phyloP scores from a whole-genome alignment of 768 basidiomycete species.

The Mycena rebaudengoi region DNA sequence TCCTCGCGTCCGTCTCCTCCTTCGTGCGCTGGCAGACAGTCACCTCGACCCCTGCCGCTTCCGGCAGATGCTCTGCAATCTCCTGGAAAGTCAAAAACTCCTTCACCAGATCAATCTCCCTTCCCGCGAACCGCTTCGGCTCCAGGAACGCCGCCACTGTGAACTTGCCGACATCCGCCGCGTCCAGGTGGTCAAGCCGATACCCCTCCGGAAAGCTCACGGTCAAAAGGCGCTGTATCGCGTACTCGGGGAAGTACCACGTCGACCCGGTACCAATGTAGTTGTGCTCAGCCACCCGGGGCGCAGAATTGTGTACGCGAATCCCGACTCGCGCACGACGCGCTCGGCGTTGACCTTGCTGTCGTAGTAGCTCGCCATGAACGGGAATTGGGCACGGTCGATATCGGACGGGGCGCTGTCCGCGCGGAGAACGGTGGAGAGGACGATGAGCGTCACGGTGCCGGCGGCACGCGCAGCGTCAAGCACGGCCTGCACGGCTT shows the following conservation, averaged over 20 bases:
- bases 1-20: slow-evolving; percentile 11
- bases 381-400: slow-evolving; percentile 8
- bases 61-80: slow-evolving; percentile 13
- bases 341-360: slow-evolving; percentile 20
- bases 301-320: slow-evolving; percentile 22
- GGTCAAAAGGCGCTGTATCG: slow-evolving; percentile 6
- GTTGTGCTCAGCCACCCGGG: slow-evolving; percentile 25
- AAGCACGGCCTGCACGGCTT: slow-evolving; percentile 6
- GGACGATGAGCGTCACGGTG: slow-evolving; percentile 18
- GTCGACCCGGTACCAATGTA: neutral
- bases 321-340: slow-evolving; percentile 20
- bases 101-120: slow-evolving; percentile 10
- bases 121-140: slow-evolving; percentile 1
- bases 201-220: slow-evolving; percentile 16
- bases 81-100: slow-evolving; percentile 19
- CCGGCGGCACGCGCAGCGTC: slow-evolving; percentile 18
- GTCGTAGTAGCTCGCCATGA: slow-evolving; percentile 15
- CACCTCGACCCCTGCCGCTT: slow-evolving; percentile 14
- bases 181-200: slow-evolving; percentile 13
- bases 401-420: neutral
- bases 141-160: slow-evolving; percentile 16
- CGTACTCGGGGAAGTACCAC: slow-evolving; percentile 20
- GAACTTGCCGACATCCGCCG: slow-evolving; percentile 20
- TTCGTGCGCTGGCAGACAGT: slow-evolving; percentile 16
- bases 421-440: slow-evolving; percentile 16